Evolutionary conservation across 805 yeast genomes (phyloP).

Genomic region (Brettanomyces custersianus): DNA sequence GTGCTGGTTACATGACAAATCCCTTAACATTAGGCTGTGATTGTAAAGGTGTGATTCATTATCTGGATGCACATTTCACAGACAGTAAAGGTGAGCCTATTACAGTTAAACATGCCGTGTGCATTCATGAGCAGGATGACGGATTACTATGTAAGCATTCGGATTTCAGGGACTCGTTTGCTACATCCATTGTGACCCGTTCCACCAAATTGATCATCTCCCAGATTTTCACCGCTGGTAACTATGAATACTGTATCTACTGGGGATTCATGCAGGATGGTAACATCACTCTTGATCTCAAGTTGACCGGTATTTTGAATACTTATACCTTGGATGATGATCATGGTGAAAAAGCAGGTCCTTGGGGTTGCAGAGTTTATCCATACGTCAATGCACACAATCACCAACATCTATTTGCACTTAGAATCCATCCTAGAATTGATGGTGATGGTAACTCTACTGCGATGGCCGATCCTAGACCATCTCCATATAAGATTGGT

Average conservation of each 20-base stretch:
- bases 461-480: constrained; percentile 53
- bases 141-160: constrained; percentile 75
- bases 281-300: constrained; percentile 68
- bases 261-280: constrained; percentile 83
- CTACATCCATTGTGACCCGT: constrained; percentile 66
- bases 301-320: constrained; percentile 77
- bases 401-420: constrained; percentile 76
- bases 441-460: constrained; percentile 77
- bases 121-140: constrained; percentile 83
- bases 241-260: constrained; percentile 78
- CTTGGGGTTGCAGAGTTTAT: constrained; percentile 76
- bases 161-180: constrained; percentile 73
- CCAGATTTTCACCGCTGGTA: constrained; percentile 80
- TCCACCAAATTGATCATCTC: constrained; percentile 67
- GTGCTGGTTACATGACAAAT: constrained; percentile 81
- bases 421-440: constrained; percentile 71
- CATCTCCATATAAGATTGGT: constrained; percentile 53
- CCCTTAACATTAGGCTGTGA: constrained; percentile 74
- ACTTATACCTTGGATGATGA: constrained; percentile 55
- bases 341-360: constrained; percentile 57
- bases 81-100: constrained; percentile 61
- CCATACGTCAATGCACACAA: constrained; percentile 79
- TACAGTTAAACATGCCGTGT: constrained; percentile 67
- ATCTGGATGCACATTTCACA: constrained; percentile 70
- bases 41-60: constrained; percentile 80